Evolutionary conservation across 2,329 filamentous ascomycete species (phyloP), one percentile per base, ranked within the genome.

Genomic region (Verticillium albo-atrum): DNA sequence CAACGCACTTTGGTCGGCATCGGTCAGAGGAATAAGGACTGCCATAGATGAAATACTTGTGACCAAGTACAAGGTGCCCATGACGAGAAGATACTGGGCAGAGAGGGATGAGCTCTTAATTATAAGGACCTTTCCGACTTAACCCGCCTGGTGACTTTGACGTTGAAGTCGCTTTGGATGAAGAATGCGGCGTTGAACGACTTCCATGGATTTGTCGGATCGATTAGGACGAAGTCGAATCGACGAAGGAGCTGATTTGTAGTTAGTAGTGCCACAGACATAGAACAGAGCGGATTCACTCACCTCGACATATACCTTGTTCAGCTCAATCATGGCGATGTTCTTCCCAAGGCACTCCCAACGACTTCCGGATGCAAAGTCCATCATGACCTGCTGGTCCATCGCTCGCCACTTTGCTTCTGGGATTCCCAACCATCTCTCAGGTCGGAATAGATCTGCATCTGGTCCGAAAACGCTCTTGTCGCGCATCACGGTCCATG

Each of bases 281-380:
- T 32, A 50, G 42, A 23, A 10, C 12, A 12, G 9, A 20, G 20
- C n/a, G 6, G 3, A 47, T 23, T 25, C 25, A 55, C 71, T 66
- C 63, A 79, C 75, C 72, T 78, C 74, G 28, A 77, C 72, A 59
- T 78, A 68, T 4, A 74, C 65, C 65, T 80, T 80, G 61, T 76
- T 73, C 57, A 79, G 60, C 66, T 79, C 77, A 62, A 80, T 73
- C 60, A 73, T 64, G 5, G 77, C 77, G 52, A 80, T 75, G 26
- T 71, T 68, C 65, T 74, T 77, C 2, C 79, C 79, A n/a, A 82
- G 66, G 63, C 80, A 81, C 61, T 71, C 66, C 52, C 71, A 77
- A 23, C 70, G 72, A 0, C 77, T 76, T 2, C 79, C 78, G 28
- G 70, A 68, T 4, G 74, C 75, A 63, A 81, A 82, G 0, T 77